Evolutionary conservation across 116 monocot genomes (phyloP).

Genomic region (Iris pallida): DNA sequence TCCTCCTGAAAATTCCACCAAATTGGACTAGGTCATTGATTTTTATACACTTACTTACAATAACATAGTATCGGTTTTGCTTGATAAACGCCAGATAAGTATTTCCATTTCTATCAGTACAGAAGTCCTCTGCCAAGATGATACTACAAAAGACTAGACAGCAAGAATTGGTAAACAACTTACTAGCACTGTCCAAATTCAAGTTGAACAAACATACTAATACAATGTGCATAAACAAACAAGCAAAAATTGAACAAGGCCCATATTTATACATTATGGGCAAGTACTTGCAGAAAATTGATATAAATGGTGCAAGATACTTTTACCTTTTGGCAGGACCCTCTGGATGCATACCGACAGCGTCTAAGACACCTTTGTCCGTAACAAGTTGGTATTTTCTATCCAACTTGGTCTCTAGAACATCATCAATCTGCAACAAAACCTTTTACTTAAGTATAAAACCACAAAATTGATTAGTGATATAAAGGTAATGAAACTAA

Average conservation of each 20-base stretch:
- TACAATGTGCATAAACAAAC: background rate
- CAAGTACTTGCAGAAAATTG: too few species aligned
- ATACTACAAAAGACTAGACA: background rate
- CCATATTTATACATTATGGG: too few species aligned
- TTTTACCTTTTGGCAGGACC: constrained; percentile 66
- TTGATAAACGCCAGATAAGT: background rate
- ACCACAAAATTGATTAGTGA: background rate
- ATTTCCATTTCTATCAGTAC: background rate
- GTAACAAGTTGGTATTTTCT: constrained; percentile 55
- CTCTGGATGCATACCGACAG: constrained; percentile 74
- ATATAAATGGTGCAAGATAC: background rate
- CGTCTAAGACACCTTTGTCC: constrained; percentile 85
- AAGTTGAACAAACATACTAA: background rate
- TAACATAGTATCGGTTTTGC: background rate
- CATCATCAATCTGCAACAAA: constrained; percentile 62
- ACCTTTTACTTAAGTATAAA: background rate
- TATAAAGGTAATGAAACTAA: too few species aligned
- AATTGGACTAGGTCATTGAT: background rate
- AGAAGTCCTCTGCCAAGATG: background rate
- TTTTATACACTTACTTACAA: background rate
- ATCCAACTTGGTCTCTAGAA: constrained; percentile 65
- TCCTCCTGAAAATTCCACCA: constrained; percentile 31
- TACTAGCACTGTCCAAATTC: background rate
- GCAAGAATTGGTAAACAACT: background rate
- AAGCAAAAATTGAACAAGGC: background rate